Evolutionary conservation across 768 basidiomycete genomes (phyloP).

Genomic region (Trametes cubensis): DNA sequence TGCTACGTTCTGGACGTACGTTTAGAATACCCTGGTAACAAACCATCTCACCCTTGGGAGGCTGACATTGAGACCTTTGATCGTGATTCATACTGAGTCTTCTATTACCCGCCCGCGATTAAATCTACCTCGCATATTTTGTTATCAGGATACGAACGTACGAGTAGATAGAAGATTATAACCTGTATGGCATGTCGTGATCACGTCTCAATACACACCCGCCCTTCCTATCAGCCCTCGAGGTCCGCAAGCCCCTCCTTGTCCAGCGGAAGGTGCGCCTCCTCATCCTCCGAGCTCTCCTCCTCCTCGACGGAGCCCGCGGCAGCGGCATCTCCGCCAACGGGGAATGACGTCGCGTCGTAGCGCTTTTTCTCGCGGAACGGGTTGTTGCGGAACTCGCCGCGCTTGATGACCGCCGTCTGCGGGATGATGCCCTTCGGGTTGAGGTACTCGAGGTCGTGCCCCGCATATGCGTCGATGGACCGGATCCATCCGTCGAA

Average conservation of each 20-base stretch:
- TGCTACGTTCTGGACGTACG: no score
- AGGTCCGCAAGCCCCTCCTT: conserved; percentile 44
- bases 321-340: conserved; percentile 14
- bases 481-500: conserved; percentile 85
- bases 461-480: conserved; percentile 74
- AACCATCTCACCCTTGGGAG: no score
- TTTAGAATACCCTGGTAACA: no score
- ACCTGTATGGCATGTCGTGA: no score
- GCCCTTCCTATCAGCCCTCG: conserved; percentile 40
- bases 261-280: conserved; percentile 35
- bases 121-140: no score
- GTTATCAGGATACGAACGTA: no score
- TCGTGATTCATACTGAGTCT: no score
- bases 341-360: conserved; percentile 52
- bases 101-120: no score
- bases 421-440: conserved; percentile 75
- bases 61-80: no score
- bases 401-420: conserved; percentile 64
- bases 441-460: conserved; percentile 80
- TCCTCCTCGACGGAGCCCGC: conserved; percentile 34
- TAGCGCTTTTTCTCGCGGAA: conserved; percentile 74
- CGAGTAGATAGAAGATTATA: no score
- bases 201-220: no score
- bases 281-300: conserved; percentile 48
- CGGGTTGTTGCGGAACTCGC: conserved; percentile 56